Evolutionary conservation across 192 early-diverging fungal genomes (phyloP).

Genomic region (Gorgonomyces haynaldii): DNA sequence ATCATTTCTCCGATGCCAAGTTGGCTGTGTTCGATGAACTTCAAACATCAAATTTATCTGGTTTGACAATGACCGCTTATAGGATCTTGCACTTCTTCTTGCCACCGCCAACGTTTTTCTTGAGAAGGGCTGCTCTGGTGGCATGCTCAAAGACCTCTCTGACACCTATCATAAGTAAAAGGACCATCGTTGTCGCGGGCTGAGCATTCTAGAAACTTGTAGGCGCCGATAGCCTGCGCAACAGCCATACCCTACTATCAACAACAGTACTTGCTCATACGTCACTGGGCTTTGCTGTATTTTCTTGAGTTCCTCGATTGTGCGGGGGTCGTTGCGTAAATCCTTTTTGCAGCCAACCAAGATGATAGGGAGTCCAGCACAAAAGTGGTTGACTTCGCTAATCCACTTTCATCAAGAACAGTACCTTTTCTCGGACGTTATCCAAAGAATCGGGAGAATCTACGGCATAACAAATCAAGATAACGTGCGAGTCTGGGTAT

Average conservation of each 20-base stretch:
- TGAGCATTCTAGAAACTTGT: slow-evolving; percentile 86
- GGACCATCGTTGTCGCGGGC: slow-evolving; percentile 77
- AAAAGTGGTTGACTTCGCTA: slow-evolving; percentile 78
- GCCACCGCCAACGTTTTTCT: not conserved
- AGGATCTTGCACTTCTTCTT: not conserved
- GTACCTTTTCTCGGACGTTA: slow-evolving; percentile 65
- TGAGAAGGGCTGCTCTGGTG: slow-evolving; percentile 65
- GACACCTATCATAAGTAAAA: too few species aligned
- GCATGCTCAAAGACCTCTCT: slow-evolving; percentile 78
- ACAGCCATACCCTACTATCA: slow-evolving; percentile 51
- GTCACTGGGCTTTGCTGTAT: slow-evolving; percentile 64
- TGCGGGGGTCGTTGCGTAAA: slow-evolving; percentile 66
- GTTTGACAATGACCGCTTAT: too few species aligned
- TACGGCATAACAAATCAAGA: slow-evolving; percentile 87
- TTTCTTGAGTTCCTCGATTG: slow-evolving; percentile 66
- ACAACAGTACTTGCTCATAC: slow-evolving; percentile 42
- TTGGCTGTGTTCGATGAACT: too few species aligned
- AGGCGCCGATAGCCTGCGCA: slow-evolving; percentile 75
- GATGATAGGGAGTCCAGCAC: slow-evolving; percentile 70
- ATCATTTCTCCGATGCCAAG: too few species aligned
- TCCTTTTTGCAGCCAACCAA: slow-evolving; percentile 85
- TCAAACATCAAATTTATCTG: too few species aligned
- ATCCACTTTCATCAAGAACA: slow-evolving; percentile 58
- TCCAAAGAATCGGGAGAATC: slow-evolving; percentile 65
- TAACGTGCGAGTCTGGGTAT: slow-evolving; percentile 85